Evolutionary conservation across 257 asterid genomes (phyloP).

Genomic region (Ilex asprella): DNA sequence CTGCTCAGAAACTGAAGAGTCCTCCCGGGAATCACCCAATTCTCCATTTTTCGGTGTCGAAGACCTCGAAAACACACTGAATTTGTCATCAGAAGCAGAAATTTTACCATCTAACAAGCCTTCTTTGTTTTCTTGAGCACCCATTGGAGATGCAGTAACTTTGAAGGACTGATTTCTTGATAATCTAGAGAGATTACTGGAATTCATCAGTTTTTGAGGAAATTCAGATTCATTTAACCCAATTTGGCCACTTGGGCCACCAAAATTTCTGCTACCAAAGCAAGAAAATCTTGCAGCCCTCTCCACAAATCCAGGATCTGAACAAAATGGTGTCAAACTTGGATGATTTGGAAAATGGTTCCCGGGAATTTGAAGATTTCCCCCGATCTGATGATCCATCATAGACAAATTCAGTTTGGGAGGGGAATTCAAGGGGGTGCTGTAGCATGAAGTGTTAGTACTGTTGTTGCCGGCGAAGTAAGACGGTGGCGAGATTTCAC

Average conservation of each 20-base stretch:
- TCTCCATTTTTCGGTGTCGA: slow-evolving; percentile 37
- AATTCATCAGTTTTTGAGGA: slow-evolving; percentile 24
- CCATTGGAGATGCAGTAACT: slow-evolving; percentile 34
- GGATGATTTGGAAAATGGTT: slow-evolving; percentile 27
- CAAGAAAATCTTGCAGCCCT: slow-evolving; percentile 70
- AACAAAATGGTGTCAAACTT: slow-evolving; percentile 35
- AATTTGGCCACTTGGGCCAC: not conserved
- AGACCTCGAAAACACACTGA: slow-evolving; percentile 19
- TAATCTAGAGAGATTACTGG: slow-evolving; percentile 39
- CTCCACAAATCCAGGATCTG: slow-evolving; percentile 68
- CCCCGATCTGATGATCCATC: slow-evolving; percentile 36
- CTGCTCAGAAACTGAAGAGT: slow-evolving; percentile 67
- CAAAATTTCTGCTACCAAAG: slow-evolving; percentile 38
- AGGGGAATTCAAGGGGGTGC: slow-evolving; percentile 69
- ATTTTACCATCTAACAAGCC: slow-evolving; percentile 5
- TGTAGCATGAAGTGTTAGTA: slow-evolving; percentile 49
- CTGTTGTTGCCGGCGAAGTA: slow-evolving; percentile 22
- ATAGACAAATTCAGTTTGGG: slow-evolving; percentile 58
- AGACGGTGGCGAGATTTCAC: slow-evolving; percentile 47
- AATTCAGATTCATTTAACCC: slow-evolving; percentile 25
- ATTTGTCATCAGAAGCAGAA: slow-evolving; percentile 22
- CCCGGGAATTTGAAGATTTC: slow-evolving; percentile 24
- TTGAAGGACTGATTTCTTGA: slow-evolving; percentile 29
- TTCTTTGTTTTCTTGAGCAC: slow-evolving; percentile 36
- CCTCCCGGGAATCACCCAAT: slow-evolving; percentile 56